Evolutionary conservation across 805 yeast species (phyloP).

Genomic region (Suhomyces sp.): DNA sequence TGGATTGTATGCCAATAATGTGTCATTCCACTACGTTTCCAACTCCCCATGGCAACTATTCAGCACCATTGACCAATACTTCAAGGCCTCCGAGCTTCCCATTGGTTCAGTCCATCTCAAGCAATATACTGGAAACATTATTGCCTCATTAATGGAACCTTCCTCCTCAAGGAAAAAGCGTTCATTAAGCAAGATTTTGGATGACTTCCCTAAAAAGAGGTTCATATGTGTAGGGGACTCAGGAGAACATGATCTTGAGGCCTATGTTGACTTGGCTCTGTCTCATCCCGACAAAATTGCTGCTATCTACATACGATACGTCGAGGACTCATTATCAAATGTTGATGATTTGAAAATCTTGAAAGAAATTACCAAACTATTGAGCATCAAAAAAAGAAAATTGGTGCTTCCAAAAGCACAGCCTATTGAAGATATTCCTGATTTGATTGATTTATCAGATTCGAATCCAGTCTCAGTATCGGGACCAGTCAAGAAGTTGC

Average conservation of each 20-base stretch:
- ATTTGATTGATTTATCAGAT: constrained; percentile 41
- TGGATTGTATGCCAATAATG: constrained; percentile 40
- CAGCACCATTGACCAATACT: constrained; percentile 56
- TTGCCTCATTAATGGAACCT: constrained; percentile 83
- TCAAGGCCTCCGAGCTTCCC: constrained; percentile 61
- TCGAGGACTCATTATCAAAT: constrained; percentile 66
- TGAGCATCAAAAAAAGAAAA: constrained; percentile 11
- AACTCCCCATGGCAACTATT: constrained; percentile 93
- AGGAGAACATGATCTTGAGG: constrained; percentile 93
- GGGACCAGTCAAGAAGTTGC: constrained; percentile 6
- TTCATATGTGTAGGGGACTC: constrained; percentile 92
- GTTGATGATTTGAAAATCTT: constrained; percentile 40
- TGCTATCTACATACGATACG: constrained; percentile 80
- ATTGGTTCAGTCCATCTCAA: constrained; percentile 82
- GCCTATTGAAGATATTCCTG: constrained; percentile 15
- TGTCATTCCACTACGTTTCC: constrained; percentile 88
- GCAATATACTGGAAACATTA: constrained; percentile 79
- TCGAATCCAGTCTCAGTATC: constrained; percentile 5
- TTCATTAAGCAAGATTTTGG: constrained; percentile 58
- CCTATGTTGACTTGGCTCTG: constrained; percentile 71
- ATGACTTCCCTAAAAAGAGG: constrained; percentile 73
- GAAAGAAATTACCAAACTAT: constrained; percentile 27
- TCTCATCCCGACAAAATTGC: constrained; percentile 60
- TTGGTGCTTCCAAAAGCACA: constrained; percentile 4
- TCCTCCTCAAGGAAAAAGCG: constrained; percentile 76